Evolutionary conservation across 1,284 basidiomycete species (phyloP), one percentile per base, ranked within the genome.

Genomic region (Amylostereum chailletii): DNA sequence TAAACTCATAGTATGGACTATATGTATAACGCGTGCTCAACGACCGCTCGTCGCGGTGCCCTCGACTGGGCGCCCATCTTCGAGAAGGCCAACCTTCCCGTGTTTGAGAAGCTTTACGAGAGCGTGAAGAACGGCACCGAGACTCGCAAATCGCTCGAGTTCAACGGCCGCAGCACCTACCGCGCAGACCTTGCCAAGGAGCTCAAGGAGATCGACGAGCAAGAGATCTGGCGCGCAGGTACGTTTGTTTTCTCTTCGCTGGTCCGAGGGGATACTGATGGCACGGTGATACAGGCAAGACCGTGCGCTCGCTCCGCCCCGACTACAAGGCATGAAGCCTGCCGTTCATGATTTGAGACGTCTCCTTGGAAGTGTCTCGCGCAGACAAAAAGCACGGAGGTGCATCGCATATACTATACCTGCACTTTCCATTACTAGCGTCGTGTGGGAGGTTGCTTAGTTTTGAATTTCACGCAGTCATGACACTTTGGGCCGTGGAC

Each of bases 61-160:
- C 87, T 96, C 51, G 96, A 99, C 79, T 99, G 96, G 96, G 94
- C 95, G n/a, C 94, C 94, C 59, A 76, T 92, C 68, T 98, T 98
- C 70, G 90, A 97, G 71, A 84, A 90, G 72, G 83, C 93, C 56
- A 95, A 94, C 77, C 65, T 85, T 51, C 94, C 95, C 56, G 77
- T 99, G 60, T 98, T 99, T 67, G 92, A 98, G 74, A 68, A 81
- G 62, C 85, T 99, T 41, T 99, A 99, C 76, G 78, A 92, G 76
- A 90, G 88, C 65, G 96, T 99, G 60, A 80, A 76, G 66, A 84
- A 98, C 66, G 96, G 96, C 53, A 90, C 90, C 33, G 96, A 99
- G 80, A 99, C 96, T 45, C 86, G 93, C 67, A 94, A 95, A 66
- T 87, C 93, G 45, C 83, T 99, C 62, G 93, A 97, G 68, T 99